A percentile compares a stretch with the other conserved stretches of the same genome.
These are phyloP conservation scores for Hanseniaspora guilliermondii DNA, from an alignment of 805 yeast species.

Conservation along the genomic window DNA sequence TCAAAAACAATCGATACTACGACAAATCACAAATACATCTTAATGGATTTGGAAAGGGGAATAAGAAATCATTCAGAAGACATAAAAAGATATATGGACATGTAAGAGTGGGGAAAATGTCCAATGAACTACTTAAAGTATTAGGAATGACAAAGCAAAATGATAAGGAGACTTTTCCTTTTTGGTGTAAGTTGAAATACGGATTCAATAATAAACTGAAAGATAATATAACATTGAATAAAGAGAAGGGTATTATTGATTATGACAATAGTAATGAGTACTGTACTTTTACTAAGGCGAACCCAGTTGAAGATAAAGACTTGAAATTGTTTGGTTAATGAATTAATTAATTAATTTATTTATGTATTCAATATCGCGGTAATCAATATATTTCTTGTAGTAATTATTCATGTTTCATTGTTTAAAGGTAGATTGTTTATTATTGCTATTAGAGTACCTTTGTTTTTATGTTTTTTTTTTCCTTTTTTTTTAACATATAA, in stretches of 20 bases:
- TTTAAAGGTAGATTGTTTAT: too few species aligned
- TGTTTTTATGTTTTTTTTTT: too few species aligned
- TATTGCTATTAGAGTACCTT: too few species aligned
- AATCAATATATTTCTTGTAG: too few species aligned
- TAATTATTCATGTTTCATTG: too few species aligned
- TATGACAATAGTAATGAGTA: neutral
- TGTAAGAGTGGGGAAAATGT: neutral
- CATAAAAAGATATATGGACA: neutral
- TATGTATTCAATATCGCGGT: neutral
- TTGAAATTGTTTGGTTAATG: neutral
- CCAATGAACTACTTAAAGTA: neutral
- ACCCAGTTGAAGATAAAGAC: neutral
- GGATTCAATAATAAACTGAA: conserved; percentile 2
- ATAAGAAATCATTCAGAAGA: neutral
- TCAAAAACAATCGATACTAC: neutral
- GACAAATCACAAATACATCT: neutral
- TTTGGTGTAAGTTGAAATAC: conserved; percentile 10
- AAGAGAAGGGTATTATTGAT: conserved; percentile 7
- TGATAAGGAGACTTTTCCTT: neutral
- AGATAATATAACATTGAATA: neutral
- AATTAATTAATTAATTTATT: too few species aligned
- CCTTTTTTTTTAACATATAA: too few species aligned
- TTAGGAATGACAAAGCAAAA: neutral
- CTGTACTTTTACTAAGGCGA: neutral
- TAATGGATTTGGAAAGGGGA: neutral